A percentile compares a stretch with the other conserved stretches of the same genome.
Conservation (phyloP, 345 rosid genomes). For the Acer campestre region DNA sequence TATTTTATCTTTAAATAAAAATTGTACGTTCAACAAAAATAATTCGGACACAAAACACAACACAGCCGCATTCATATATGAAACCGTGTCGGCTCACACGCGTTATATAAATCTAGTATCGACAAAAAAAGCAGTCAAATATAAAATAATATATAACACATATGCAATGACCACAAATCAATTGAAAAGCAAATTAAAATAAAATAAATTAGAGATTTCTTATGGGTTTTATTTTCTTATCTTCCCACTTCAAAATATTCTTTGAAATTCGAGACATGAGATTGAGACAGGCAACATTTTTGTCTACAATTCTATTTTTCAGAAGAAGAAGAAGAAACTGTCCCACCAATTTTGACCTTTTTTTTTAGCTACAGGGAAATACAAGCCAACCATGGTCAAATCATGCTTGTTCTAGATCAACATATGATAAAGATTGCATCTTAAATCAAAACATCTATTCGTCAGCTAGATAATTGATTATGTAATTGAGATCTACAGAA, state of each 20-base stretch:
- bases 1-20: too few species aligned
- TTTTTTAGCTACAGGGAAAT: neutral
- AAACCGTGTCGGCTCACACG: neutral
- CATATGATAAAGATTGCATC: neutral
- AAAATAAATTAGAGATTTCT: neutral
- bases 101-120: neutral
- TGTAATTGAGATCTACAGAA: too few species aligned
- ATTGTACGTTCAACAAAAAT: too few species aligned
- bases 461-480: too few species aligned
- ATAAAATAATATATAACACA: neutral
- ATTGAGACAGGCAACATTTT: neutral
- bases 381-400: conserved; percentile 5
- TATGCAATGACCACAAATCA: neutral
- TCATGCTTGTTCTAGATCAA: neutral
- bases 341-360: conserved; percentile 10
- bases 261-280: neutral
- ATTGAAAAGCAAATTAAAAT: neutral
- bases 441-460: neutral
- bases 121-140: too few species aligned
- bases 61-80: neutral
- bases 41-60: too few species aligned
- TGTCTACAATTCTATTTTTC: neutral
- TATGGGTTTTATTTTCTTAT: neutral
- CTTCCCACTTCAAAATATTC: neutral
- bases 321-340: neutral